Evolutionary conservation across 1,284 basidiomycete genomes (phyloP), one percentile per base, ranked within the genome.

Genomic region (Limonomyces culmigenus): DNA sequence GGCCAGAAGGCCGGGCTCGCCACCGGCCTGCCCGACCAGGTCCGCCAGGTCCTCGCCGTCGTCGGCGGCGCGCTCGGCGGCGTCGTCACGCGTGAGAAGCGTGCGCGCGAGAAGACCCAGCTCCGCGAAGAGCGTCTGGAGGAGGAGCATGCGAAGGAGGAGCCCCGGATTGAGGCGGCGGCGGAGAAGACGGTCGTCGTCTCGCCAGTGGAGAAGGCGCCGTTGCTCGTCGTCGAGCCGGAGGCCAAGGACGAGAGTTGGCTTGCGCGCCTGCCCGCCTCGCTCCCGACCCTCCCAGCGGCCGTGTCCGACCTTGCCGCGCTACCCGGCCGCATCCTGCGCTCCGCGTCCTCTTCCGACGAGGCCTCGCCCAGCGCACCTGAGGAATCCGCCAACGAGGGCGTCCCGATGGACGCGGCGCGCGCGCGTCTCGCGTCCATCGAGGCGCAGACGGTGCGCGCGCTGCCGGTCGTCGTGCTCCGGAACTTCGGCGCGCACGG

Each of bases 1-100:
- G 93, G 93, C 1, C 89, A 93, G 51, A 97, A 97, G 62, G n/a
- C n/a, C n/a, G 91, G 93, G 12, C 66, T 97, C 44, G 80, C 77
- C 33, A 79, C 70, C 8, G 79, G 89, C 0, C 63, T 89, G n/a
- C 66, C 76, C 23, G 79, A 87, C 29, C 89, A 97, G 53, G 61
- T 96, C 27, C 81, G 83, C 44, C 70, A 83, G 46, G 74, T 97
- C 29, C 67, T 98, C n/a, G 73, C 78, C 37, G 75, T 89, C 6
- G n/a, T n/a, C n/a, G n/a, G n/a, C n/a, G n/a, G n/a, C n/a, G n/a
- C n/a, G n/a, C n/a, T n/a, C n/a, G n/a, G n/a, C n/a, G n/a, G n/a
- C n/a, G n/a, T n/a, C n/a, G n/a, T n/a, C n/a, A n/a, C n/a, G n/a
- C n/a, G n/a, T n/a, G n/a, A n/a, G n/a, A n/a, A n/a, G n/a, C n/a